Percentiles rank a stretch among this genome's conserved stretches.
Evolutionary conservation across 2,329 filamentous ascomycete species (phyloP).

Genomic region (Lasiodiplodia hormozganensis): DNA sequence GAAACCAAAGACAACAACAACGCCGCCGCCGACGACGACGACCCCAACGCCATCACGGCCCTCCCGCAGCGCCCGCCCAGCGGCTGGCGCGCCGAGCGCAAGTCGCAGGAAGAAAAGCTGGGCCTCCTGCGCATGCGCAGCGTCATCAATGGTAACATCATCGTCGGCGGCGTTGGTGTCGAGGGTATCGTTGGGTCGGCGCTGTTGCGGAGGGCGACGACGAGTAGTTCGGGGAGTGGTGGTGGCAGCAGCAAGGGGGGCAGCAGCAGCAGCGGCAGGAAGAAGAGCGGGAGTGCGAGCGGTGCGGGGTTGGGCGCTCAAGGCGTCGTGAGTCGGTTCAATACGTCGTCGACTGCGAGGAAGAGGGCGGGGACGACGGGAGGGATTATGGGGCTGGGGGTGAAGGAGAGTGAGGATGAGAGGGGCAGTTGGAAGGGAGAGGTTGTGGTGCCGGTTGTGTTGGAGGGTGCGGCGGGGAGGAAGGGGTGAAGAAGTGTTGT

Average conservation of each 20-base stretch:
- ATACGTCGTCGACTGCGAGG: neutral
- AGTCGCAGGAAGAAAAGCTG: neutral
- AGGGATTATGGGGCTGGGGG: neutral
- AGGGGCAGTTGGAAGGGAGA: neutral
- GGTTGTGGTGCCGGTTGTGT: conserved; percentile 8
- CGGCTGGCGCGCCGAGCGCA: neutral
- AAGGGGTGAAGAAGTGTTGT: neutral
- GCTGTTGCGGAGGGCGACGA: neutral
- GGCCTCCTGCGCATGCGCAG: neutral
- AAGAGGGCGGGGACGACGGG: neutral
- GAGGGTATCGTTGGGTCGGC: neutral
- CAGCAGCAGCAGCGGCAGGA: neutral
- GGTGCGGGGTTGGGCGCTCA: neutral
- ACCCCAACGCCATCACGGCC: neutral
- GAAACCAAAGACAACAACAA: neutral
- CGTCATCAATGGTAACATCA: neutral
- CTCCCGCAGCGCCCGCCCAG: neutral
- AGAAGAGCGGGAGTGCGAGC: neutral
- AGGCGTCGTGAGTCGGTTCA: conserved; percentile 7
- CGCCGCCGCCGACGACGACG: no score
- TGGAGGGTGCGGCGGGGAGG: conserved; percentile 4
- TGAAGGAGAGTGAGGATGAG: neutral
- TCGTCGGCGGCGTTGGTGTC: neutral
- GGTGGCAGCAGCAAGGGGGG: neutral
- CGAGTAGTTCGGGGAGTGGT: neutral